Evolutionary conservation across 257 asterid species (phyloP).

Genomic region (Echium plantagineum): DNA sequence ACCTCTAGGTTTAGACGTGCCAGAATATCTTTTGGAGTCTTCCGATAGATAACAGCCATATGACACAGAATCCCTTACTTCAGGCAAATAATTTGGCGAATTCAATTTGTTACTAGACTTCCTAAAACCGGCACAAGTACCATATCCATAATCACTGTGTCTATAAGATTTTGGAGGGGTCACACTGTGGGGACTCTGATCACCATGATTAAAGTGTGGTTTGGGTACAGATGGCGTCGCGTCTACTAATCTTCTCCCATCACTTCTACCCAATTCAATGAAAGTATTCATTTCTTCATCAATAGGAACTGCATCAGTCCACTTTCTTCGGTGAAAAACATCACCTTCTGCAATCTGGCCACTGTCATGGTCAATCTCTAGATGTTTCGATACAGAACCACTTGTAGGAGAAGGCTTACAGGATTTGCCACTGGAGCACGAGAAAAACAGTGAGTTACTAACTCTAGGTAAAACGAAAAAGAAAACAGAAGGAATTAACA

Average conservation of each 20-base stretch:
- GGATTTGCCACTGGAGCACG: neutral
- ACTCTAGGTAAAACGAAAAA: neutral
- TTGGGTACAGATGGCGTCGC: constrained; percentile 16
- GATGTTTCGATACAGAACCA: constrained; percentile 21
- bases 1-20: constrained; percentile 14
- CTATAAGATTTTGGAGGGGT: constrained; percentile 24
- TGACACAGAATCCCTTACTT: constrained; percentile 10
- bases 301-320: constrained; percentile 30
- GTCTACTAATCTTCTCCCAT: constrained; percentile 10
- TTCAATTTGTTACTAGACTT: constrained; percentile 15
- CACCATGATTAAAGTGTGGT: constrained; percentile 23
- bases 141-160: constrained; percentile 15
- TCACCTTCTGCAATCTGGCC: constrained; percentile 34
- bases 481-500: too few species aligned
- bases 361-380: constrained; percentile 21
- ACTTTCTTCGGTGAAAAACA: constrained; percentile 20
- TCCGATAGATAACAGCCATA: constrained; percentile 16
- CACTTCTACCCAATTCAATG: constrained; percentile 19
- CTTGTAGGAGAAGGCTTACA: constrained; percentile 16
- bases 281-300: constrained; percentile 20
- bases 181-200: constrained; percentile 19
- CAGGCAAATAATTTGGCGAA: constrained; percentile 14
- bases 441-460: neutral
- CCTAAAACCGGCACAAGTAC: constrained; percentile 8
- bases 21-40: constrained; percentile 11